Conservation (phyloP, 2,329 filamentous ascomycete genomes). For the Trichocomaceae sp. region DNA sequence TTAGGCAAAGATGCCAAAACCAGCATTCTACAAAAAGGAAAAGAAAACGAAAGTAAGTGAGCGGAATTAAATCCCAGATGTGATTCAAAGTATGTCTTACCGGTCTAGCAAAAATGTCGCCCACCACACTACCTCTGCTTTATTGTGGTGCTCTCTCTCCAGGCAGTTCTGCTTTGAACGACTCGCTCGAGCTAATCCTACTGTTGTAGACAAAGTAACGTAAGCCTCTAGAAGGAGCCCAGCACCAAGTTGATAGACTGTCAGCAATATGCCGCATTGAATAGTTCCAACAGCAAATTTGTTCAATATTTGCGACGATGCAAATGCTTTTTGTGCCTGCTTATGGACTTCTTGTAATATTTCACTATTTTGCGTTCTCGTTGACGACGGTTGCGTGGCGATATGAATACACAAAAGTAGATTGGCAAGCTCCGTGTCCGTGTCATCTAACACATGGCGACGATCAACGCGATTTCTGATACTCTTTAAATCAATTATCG, state of each 20-base stretch:
- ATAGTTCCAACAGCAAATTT: neutral
- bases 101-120: slow-evolving; percentile 9
- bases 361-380: neutral
- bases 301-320: neutral
- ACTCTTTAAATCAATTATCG: neutral
- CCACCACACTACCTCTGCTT: slow-evolving; percentile 5
- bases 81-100: neutral
- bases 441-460: neutral
- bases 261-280: slow-evolving; percentile 6
- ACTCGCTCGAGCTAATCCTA: neutral
- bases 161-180: neutral
- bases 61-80: neutral
- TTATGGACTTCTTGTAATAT: neutral
- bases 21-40: neutral
- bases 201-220: slow-evolving; percentile 4
- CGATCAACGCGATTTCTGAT: neutral
- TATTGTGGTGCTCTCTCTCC: neutral
- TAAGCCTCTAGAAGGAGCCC: slow-evolving; percentile 10
- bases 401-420: slow-evolving; percentile 7
- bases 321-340: neutral
- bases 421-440: neutral
- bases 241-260: slow-evolving; percentile 10
- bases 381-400: slow-evolving; percentile 2
- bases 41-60: neutral
- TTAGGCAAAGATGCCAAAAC: slow-evolving; percentile 3